These are phyloP conservation scores for Hyphopichia wangnamkhiaoensis DNA, from an alignment of 1,139 yeast species.

Conservation along the genomic window DNA sequence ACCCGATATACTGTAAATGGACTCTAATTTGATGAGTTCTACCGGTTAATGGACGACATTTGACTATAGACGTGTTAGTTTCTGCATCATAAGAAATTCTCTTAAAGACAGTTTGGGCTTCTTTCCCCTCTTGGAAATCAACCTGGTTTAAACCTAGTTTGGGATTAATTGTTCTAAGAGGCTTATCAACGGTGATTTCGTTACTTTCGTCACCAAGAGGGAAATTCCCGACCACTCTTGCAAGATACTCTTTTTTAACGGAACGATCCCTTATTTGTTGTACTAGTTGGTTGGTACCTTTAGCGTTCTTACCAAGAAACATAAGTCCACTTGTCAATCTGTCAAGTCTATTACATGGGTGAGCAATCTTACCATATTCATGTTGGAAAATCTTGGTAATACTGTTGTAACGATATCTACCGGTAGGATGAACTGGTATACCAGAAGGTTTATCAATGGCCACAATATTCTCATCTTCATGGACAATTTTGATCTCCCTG, in stretches of 20 bases:
- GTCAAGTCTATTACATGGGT: conserved; percentile 91
- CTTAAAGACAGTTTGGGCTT: conserved; percentile 54
- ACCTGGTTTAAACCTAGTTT: conserved; percentile 76
- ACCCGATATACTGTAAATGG: conserved; percentile 82
- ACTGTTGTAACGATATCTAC: conserved; percentile 84
- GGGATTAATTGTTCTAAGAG: conserved; percentile 74
- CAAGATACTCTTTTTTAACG: conserved; percentile 81
- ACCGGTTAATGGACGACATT: conserved; percentile 86
- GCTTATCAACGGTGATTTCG: conserved; percentile 61
- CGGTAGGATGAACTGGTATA: conserved; percentile 96
- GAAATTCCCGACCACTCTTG: conserved; percentile 84
- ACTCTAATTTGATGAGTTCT: conserved; percentile 95
- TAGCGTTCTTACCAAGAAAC: conserved; percentile 84
- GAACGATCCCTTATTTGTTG: conserved; percentile 73
- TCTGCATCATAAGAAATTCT: conserved; percentile 62
- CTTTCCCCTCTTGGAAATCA: conserved; percentile 65
- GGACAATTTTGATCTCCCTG: conserved; percentile 67
- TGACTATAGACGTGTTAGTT: conserved; percentile 65
- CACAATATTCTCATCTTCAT: conserved; percentile 74
- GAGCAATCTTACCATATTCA: conserved; percentile 63
- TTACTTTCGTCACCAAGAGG: conserved; percentile 41
- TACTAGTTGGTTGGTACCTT: conserved; percentile 78
- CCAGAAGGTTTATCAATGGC: conserved; percentile 96
- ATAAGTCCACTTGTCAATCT: conserved; percentile 91
- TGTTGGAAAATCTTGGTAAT: conserved; percentile 79